These are phyloP conservation scores for Cyclotella sp. DNA, from an alignment of 108 stramenopile genomes.

Conservation along the genomic window DNA sequence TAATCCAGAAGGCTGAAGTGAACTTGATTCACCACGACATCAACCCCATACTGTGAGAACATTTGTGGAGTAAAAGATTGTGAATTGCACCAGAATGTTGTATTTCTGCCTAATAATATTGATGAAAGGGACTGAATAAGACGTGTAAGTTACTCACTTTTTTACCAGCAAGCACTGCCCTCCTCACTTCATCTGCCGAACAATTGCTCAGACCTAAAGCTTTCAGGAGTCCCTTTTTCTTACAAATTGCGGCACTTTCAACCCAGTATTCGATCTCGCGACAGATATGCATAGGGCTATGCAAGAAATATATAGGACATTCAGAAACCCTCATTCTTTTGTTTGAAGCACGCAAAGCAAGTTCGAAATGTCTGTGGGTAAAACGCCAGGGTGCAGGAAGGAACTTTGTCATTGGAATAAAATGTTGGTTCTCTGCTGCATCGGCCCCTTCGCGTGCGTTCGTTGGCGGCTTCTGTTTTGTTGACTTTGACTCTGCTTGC, in stretches of 20 bases:
- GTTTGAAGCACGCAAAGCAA: constrained; percentile 62
- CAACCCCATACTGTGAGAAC: constrained; percentile 49
- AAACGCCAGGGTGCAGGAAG: constrained; percentile 74
- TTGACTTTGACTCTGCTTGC: constrained; percentile 8
- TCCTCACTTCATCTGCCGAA: constrained; percentile 68
- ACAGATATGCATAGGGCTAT: constrained; percentile 69
- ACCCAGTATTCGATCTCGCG: constrained; percentile 69
- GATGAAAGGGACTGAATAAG: background rate
- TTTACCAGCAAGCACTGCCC: constrained; percentile 67
- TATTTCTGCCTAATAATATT: no score
- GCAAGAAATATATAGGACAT: constrained; percentile 69
- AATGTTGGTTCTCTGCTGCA: constrained; percentile 9
- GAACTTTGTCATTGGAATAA: constrained; percentile 73
- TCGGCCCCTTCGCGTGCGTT: constrained; percentile 11
- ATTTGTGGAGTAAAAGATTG: no score
- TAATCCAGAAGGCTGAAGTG: constrained; percentile 73
- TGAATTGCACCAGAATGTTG: no score
- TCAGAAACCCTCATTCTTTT: constrained; percentile 54
- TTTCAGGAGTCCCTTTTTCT: constrained; percentile 70
- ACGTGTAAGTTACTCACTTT: constrained; percentile 16
- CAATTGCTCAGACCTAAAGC: constrained; percentile 76
- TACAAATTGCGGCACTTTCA: constrained; percentile 57
- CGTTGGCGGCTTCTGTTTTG: background rate
- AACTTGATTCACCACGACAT: constrained; percentile 73
- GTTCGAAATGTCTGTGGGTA: constrained; percentile 56